Percentiles rank a stretch among this genome's conserved stretches.
Evolutionary conservation across 305 asterid species (phyloP).

Genomic region (Solanum chacoense): DNA sequence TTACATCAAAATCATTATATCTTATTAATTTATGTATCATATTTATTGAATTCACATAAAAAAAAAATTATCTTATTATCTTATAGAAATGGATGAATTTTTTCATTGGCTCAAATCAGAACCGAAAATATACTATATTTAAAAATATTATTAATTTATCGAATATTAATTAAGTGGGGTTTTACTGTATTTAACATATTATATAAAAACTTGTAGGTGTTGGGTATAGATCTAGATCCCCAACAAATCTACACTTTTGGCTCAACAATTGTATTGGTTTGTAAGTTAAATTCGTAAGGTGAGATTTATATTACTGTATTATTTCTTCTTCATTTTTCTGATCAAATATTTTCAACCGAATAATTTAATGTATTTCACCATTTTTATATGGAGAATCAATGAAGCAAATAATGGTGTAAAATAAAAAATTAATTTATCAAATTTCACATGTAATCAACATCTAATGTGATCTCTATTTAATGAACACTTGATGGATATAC

Average conservation of each 20-base stretch:
- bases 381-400: background rate
- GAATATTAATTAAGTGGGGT: background rate
- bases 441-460: background rate
- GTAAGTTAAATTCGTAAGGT: background rate
- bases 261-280: background rate
- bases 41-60: too few relatives aligned
- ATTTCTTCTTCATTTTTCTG: background rate
- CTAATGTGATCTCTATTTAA: background rate
- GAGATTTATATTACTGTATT: background rate
- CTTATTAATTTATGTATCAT: too few relatives aligned
- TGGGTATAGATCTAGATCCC: background rate
- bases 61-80: background rate
- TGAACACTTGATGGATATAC: background rate
- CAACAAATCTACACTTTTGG: background rate
- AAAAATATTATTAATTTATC: too few relatives aligned
- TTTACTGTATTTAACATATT: background rate
- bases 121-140: too few relatives aligned
- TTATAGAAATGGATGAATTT: too few relatives aligned
- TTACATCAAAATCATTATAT: too few relatives aligned
- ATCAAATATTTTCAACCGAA: background rate
- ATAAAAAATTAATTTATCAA: background rate
- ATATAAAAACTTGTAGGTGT: background rate
- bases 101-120: background rate
- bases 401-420: background rate
- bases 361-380: background rate